phyloP scores from a whole-genome alignment of 306 rosid species.

The Begonia peltatifolia region DNA sequence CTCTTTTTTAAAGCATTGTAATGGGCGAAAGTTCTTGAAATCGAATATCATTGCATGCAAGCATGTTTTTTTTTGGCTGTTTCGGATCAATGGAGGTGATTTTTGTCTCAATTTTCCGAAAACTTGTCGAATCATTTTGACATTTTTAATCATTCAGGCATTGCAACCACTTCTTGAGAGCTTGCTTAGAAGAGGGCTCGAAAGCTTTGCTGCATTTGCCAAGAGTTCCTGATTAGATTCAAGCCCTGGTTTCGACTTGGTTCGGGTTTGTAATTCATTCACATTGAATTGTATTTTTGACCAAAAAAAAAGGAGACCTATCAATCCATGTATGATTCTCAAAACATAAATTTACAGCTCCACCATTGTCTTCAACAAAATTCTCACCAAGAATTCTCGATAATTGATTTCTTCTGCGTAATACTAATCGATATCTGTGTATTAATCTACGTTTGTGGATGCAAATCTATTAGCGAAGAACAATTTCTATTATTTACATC shows the following conservation, averaged over 20 bases:
- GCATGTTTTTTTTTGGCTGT: not conserved
- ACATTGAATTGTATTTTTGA: not conserved
- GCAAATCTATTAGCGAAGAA: too few relatives aligned
- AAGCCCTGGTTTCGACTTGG: not conserved
- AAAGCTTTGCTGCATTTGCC: conserved; percentile 49
- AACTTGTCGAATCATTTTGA: conserved; percentile 3
- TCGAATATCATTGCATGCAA: too few relatives aligned
- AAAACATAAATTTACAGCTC: too few relatives aligned
- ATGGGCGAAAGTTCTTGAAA: too few relatives aligned
- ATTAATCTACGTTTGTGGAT: too few relatives aligned
- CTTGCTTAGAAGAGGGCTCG: conserved; percentile 61
- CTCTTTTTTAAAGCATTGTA: conserved; percentile 4
- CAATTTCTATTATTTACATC: too few relatives aligned
- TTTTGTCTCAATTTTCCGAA: not conserved
- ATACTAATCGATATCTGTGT: not conserved
- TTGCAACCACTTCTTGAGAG: conserved; percentile 70
- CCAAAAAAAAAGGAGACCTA: not conserved
- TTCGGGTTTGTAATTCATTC: not conserved
- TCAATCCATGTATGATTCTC: too few relatives aligned
- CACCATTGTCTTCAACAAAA: too few relatives aligned
- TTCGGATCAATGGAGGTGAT: not conserved
- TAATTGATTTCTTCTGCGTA: too few relatives aligned
- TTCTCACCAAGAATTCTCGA: too few relatives aligned
- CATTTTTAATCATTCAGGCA: conserved; percentile 41
- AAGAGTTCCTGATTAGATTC: conserved; percentile 34